Base-by-base conservation (phyloP, 257 asterid species). In the Nicotiana benthamiana region DNA sequence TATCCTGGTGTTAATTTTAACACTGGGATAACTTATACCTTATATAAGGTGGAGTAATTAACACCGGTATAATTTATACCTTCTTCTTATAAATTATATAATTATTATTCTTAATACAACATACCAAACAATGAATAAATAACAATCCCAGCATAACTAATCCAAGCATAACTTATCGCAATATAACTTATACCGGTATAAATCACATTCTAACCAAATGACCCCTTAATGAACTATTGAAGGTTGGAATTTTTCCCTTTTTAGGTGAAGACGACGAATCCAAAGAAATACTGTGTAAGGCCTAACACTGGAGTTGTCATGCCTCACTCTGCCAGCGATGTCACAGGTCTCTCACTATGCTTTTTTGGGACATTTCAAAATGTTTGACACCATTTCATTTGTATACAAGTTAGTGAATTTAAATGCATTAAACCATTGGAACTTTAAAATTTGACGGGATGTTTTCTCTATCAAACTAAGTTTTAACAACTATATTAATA, bases 181-280 rank as follows among this genome's bases (percentile, higher is more conserved):
- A n/a, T n/a, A n/a, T n/a, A n/a, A n/a, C n/a, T n/a, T n/a, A n/a
- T n/a, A n/a, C n/a, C n/a, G n/a, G n/a, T n/a, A n/a, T n/a, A n/a
- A n/a, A n/a, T n/a, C n/a, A n/a, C n/a, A n/a, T n/a, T n/a, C n/a
- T n/a, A n/a, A n/a, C n/a, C n/a, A n/a, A n/a, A n/a, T n/a, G n/a
- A n/a, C n/a, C n/a, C n/a, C n/a, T n/a, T 40, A 40, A 40, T 40
- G 10, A 40, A 8, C 46, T 46, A 8, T 30, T 79, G 77, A 64
- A 9, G 27, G 51, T 64, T 79, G 32, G 5, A 27, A 18, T 52
- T 61, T 59, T 75, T 83, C 20, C 16, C 46, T 77, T 83, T 75
- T 79, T 86, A 91, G 96, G 96, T 91, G 82, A 91, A 91, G 86
- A 91, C 96, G 9, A 91, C 96, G 6, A 91, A 90, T 79, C 96